Evolutionary conservation across 2,329 filamentous ascomycete genomes (phyloP), one percentile per base, ranked within the genome.

Genomic region (Dryadomyces quercus-mongolicae): DNA sequence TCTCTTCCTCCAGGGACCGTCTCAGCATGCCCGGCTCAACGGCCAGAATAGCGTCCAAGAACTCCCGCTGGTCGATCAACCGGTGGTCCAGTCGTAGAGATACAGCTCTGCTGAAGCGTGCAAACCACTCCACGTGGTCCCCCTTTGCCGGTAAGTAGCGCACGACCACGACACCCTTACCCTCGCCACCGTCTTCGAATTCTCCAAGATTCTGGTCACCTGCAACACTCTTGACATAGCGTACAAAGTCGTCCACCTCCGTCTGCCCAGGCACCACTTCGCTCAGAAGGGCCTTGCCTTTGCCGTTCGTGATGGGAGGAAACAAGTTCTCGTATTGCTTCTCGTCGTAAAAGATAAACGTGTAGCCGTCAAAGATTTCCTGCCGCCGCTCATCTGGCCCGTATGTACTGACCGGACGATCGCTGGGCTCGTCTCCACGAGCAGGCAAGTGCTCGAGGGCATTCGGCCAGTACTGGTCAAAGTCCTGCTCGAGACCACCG

Each of bases 31-130:
- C 81, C 7, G 88, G 81, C 68, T 97, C 85, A 51, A 85, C 86
- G n/a, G 75, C 82, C 31, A 97, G 70, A 48, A 98, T 93, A 1
- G 87, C 87, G 66, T 95, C 89, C 2, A 98, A 75, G 58, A 98
- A 95, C 62, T 96, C 91, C 55, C 86, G 90, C 64, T 96, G 90
- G 61, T 92, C 83, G 53, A 96, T 84, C 2, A 90, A 83, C 4
- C 89, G 81, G 65, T 95, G 90, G 57, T 90, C 85, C 13, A 94
- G 76, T 48, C 81, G 74, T 20, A 84, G 66, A 2, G 90, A 86
- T 16, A 94, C 79, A 8, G 82, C 71, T 5, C 76, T 83, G 59
- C 84, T 77, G 60, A 95, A 84, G 2, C 81, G 71, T 16, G 78
- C 74, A 56, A 81, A 88, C 88, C 88, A 95, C 10, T 78, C 72